Percentiles rank a stretch among this genome's conserved stretches.
Evolutionary conservation across 345 rosid genomes (phyloP).

Genomic region (Linum trigynum): DNA sequence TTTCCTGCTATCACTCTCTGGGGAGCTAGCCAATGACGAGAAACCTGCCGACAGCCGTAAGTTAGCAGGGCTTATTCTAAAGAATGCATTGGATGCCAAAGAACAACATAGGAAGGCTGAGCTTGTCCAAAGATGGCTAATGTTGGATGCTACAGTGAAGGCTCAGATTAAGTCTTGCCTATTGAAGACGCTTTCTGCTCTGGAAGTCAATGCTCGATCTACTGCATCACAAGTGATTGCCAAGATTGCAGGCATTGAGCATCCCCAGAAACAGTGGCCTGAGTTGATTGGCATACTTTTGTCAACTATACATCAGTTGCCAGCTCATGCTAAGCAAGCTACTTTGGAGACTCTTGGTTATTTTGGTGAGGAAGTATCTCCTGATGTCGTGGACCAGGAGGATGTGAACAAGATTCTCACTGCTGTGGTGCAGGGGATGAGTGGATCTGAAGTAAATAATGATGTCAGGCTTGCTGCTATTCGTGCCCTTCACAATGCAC

Average conservation of each 20-base stretch:
- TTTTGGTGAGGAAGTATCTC: slow-evolving; percentile 86
- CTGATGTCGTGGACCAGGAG: slow-evolving; percentile 73
- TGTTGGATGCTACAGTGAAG: slow-evolving; percentile 43
- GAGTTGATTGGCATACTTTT: slow-evolving; percentile 61
- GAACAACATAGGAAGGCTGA: slow-evolving; percentile 14
- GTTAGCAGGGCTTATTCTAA: no score
- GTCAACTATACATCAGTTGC: slow-evolving; percentile 65
- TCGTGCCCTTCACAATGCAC: slow-evolving; percentile 67
- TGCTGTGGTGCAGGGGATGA: slow-evolving; percentile 98
- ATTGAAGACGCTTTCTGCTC: slow-evolving; percentile 55
- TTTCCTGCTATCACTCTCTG: slow-evolving; percentile 58
- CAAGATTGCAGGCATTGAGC: slow-evolving; percentile 80
- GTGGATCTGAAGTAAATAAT: slow-evolving; percentile 49
- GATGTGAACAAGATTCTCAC: slow-evolving; percentile 88
- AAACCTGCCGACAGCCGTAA: no score
- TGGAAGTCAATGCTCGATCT: slow-evolving; percentile 64
- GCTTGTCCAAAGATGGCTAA: slow-evolving; percentile 71
- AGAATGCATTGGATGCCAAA: no score
- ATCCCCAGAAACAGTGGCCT: slow-evolving; percentile 91
- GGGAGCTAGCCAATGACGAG: slow-evolving; percentile 55
- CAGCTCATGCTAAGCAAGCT: slow-evolving; percentile 65
- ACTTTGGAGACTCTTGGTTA: slow-evolving; percentile 65
- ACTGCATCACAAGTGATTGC: slow-evolving; percentile 87
- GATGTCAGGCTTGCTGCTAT: slow-evolving; percentile 89
- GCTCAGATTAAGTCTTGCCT: slow-evolving; percentile 74